Conservation (phyloP, 257 asterid species). For the Solanum clarkiae region DNA sequence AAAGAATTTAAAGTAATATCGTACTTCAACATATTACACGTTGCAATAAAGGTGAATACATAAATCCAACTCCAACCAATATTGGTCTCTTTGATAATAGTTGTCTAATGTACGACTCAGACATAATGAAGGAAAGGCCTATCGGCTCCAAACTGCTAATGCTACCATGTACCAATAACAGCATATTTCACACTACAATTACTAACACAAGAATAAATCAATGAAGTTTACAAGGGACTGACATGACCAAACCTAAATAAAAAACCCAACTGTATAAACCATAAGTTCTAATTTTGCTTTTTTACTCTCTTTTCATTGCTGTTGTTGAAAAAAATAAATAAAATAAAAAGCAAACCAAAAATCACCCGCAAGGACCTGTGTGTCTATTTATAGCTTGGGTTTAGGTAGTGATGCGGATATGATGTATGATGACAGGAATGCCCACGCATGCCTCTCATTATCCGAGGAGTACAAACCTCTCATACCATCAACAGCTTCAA, state of each 20-base stretch:
- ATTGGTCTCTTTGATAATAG: neutral
- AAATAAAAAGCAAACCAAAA: slow-evolving; percentile 15
- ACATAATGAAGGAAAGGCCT: neutral
- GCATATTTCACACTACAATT: slow-evolving; percentile 33
- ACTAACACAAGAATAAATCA: slow-evolving; percentile 64
- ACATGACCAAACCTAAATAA: slow-evolving; percentile 14
- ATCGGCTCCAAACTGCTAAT: neutral
- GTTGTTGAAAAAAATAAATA: slow-evolving; percentile 12
- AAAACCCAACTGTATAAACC: slow-evolving; percentile 13
- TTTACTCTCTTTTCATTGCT: slow-evolving; percentile 8
- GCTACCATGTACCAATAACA: slow-evolving; percentile 4
- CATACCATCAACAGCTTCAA: neutral
- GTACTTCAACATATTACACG: neutral
- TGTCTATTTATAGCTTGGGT: slow-evolving; percentile 9
- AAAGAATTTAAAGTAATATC: neutral
- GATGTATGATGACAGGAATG: neutral
- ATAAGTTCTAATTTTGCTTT: neutral
- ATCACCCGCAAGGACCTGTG: slow-evolving; percentile 12
- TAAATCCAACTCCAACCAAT: neutral
- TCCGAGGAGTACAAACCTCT: slow-evolving; percentile 4
- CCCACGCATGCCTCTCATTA: slow-evolving; percentile 2
- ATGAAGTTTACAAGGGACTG: slow-evolving; percentile 12
- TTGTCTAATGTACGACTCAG: neutral
- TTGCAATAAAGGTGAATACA: neutral
- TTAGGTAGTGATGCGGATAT: slow-evolving; percentile 1